Evolutionary conservation across 805 yeast genomes (phyloP), one percentile per base, ranked within the genome.

Genomic region (Cyberlindnera mycetangii): DNA sequence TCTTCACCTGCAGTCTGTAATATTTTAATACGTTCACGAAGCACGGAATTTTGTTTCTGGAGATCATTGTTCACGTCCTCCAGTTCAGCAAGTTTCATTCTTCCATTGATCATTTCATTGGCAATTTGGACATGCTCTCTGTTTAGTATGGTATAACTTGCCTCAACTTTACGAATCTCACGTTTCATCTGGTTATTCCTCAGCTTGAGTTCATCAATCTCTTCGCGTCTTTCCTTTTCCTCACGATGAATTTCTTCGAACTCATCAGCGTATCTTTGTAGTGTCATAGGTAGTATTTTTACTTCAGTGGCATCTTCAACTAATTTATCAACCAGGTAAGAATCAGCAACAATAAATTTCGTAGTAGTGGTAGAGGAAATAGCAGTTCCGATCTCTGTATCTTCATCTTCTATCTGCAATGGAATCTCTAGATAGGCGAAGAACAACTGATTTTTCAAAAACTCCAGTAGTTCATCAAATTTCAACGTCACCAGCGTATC

Each of bases 101-200:
- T 82, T 32, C 86, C 83, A 51, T 79, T 79, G 27, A 92, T 89
- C 81, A 93, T 79, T 52, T 82, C 88, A 65, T 90, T 92, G 4
- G 96, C 95, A 31, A 89, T 78, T 43, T 79, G 85, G 22, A 89
- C 78, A 63, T 93, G 97, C 58, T 90, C 97, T 48, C 78, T 72
- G 59, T 87, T 89, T 47, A 92, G 68, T 2, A 78, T 68, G 3
- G 83, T 78, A 57, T 82, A 81, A 18, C 83, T 76, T 15, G 80
- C 71, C 62, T 89, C 96, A 31, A 89, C 70, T 47, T 79, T 75
- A 57, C 85, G 75, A 41, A 89, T 82, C 51, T 87, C 88, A 51
- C 79, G 76, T 19, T 88, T 76, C 44, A 92, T 68, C 50, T 79
- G 78, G 11, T 88, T 87, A 63, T 92, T 92, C 40, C 79, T 71